A percentile compares a stretch with the other conserved stretches of the same genome.
Conservation (phyloP, 2,329 filamentous ascomycete genomes). For the Xylariaceae sp. region DNA sequence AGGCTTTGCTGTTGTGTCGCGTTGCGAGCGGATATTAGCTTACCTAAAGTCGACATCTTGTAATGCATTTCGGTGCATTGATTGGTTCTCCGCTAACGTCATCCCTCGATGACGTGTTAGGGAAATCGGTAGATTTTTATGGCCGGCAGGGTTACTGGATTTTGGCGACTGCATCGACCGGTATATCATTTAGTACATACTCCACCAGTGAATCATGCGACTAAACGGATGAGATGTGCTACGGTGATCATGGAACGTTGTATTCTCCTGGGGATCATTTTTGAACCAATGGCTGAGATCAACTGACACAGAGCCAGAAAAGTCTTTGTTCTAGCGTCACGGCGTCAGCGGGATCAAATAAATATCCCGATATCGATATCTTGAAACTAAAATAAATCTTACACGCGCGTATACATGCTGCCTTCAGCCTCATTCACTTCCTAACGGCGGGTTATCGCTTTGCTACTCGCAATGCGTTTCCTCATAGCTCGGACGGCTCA, state of each 20-base stretch:
- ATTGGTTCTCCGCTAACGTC: neutral
- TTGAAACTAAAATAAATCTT: too few species aligned
- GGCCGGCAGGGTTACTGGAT: neutral
- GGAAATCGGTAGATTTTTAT: neutral
- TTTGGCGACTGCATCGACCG: too few species aligned
- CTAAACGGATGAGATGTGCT: neutral
- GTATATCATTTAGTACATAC: constrained; percentile 2
- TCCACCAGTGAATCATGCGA: constrained; percentile 7
- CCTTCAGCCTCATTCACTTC: too few species aligned
- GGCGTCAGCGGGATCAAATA: neutral
- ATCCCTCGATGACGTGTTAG: neutral
- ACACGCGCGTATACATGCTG: too few species aligned
- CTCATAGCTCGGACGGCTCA: neutral
- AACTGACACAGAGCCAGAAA: neutral
- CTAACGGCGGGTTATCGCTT: neutral
- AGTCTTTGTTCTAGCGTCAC: neutral
- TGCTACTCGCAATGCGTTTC: neutral
- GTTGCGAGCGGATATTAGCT: neutral
- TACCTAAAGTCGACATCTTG: neutral
- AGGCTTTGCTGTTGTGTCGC: too few species aligned
- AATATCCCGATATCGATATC: too few species aligned
- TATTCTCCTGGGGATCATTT: constrained; percentile 9
- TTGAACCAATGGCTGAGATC: neutral
- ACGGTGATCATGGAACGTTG: constrained; percentile 20
- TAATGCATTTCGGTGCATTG: neutral